Percentiles rank a stretch among this genome's conserved stretches.
These are phyloP conservation scores for Paramecium pentaurelia DNA, from an alignment of 73 alveolate genomes.

Conservation along the genomic window DNA sequence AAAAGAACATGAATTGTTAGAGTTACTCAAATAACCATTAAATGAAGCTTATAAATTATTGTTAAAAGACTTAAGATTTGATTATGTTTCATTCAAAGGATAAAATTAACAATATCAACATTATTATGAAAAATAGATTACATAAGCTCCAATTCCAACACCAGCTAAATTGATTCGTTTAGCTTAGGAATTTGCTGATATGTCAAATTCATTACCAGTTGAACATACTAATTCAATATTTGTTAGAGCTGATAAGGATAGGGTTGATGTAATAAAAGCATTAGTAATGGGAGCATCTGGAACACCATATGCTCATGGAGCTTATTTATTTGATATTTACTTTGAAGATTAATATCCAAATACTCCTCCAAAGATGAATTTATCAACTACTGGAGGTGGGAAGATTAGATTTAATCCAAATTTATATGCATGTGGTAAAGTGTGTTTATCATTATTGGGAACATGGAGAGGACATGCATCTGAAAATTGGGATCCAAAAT, in stretches of 20 bases:
- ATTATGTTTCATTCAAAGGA: conserved; percentile 81
- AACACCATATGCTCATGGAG: conserved; percentile 87
- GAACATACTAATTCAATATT: conserved; percentile 84
- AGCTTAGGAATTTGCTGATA: conserved; percentile 84
- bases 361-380: conserved; percentile 72
- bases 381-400: conserved; percentile 80
- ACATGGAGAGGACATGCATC: conserved; percentile 83
- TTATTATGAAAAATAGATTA: conserved; percentile 56
- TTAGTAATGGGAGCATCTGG: conserved; percentile 83
- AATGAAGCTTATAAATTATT: conserved; percentile 74
- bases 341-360: conserved; percentile 76
- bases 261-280: conserved; percentile 79
- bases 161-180: conserved; percentile 85
- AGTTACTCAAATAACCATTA: conserved; percentile 80
- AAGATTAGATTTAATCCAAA: conserved; percentile 83
- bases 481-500: conserved; percentile 86
- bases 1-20: conserved; percentile 65
- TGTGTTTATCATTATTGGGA: conserved; percentile 79
- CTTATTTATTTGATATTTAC: conserved; percentile 74
- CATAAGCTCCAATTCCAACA: conserved; percentile 73
- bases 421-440: conserved; percentile 81
- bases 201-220: conserved; percentile 79
- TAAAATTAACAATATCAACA: conserved; percentile 65
- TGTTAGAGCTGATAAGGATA: conserved; percentile 78
- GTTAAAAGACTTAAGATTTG: conserved; percentile 82